These are phyloP conservation scores for Helotiales sp. DNA, from an alignment of 2,329 filamentous ascomycete genomes.

Conservation along the genomic window DNA sequence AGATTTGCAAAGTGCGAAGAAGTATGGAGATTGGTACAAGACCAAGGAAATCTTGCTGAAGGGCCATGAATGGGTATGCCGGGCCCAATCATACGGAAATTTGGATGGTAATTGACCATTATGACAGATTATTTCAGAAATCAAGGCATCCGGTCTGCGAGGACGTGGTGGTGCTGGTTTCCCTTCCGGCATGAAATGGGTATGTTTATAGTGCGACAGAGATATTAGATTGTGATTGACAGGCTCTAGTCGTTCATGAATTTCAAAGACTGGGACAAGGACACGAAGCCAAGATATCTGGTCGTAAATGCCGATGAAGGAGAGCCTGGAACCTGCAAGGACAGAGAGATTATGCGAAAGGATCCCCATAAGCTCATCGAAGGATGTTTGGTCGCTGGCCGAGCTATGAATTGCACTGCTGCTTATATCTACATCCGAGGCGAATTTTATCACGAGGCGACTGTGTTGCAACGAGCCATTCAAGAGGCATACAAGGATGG, in stretches of 20 bases:
- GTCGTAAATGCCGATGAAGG: constrained; percentile 99
- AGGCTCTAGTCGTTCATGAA: constrained; percentile 91
- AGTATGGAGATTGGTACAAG: constrained; percentile 99
- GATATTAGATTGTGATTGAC: constrained; percentile 16
- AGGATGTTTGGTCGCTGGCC: constrained; percentile 91
- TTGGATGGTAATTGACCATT: constrained; percentile 21
- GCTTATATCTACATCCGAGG: constrained; percentile 99
- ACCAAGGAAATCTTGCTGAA: constrained; percentile 98
- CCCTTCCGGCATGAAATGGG: constrained; percentile 98
- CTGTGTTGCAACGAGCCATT: constrained; percentile 89
- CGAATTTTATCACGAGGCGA: constrained; percentile 95
- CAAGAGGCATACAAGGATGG: constrained; percentile 96
- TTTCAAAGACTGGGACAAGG: constrained; percentile 99
- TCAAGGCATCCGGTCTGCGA: constrained; percentile 94
- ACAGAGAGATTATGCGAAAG: constrained; percentile 99
- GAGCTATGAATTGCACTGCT: constrained; percentile 97
- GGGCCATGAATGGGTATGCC: constrained; percentile 84
- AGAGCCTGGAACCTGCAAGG: constrained; percentile 98
- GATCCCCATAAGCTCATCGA: constrained; percentile 99
- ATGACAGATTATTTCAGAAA: constrained; percentile 82
- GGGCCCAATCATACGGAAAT: not conserved
- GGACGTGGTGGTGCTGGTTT: constrained; percentile 97
- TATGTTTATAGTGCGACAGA: constrained; percentile 47
- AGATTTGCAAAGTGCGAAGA: constrained; percentile 91
- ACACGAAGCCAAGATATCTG: constrained; percentile 90